phyloP scores from a whole-genome alignment of 305 asterid genomes.

The Andrographis paniculata region DNA sequence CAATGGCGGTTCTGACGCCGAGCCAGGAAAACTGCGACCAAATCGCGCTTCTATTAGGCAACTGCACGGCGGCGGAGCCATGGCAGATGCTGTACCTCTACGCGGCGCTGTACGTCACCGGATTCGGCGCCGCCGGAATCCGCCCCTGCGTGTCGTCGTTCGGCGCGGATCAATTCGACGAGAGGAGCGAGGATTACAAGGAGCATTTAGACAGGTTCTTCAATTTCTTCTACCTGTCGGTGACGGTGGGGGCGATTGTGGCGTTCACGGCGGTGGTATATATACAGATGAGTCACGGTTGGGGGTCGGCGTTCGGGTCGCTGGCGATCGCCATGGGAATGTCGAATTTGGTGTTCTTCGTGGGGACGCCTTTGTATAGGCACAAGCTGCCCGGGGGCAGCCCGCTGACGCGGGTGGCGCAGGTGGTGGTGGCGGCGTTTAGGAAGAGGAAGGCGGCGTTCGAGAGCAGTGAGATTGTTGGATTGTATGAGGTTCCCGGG shows the following conservation, averaged over 20 bases:
- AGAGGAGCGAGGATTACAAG: conserved; percentile 56
- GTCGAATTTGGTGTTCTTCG: conserved; percentile 79
- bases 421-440: conserved; percentile 81
- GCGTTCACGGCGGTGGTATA: conserved; percentile 92
- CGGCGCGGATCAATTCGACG: conserved; percentile 96
- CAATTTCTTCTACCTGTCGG: conserved; percentile 93
- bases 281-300: conserved; percentile 80
- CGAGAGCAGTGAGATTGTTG: conserved; percentile 65
- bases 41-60: conserved; percentile 76
- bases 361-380: conserved; percentile 88
- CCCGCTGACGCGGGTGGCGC: conserved; percentile 94
- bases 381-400: conserved; percentile 93
- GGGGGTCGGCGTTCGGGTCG: conserved; percentile 93
- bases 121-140: conserved; percentile 97
- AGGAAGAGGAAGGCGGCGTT: conserved; percentile 64
- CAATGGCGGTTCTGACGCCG: conserved; percentile 55
- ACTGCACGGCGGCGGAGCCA: conserved; percentile 73
- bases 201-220: conserved; percentile 80
- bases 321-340: conserved; percentile 91
- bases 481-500: conserved; percentile 86
- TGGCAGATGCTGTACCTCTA: conserved; percentile 95
- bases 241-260: conserved; percentile 87
- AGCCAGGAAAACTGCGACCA: conserved; percentile 81
- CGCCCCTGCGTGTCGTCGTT: conserved; percentile 97
- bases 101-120: conserved; percentile 62